phyloP scores from a whole-genome alignment of 148 eudicot genomes.

The Cornus florida region DNA sequence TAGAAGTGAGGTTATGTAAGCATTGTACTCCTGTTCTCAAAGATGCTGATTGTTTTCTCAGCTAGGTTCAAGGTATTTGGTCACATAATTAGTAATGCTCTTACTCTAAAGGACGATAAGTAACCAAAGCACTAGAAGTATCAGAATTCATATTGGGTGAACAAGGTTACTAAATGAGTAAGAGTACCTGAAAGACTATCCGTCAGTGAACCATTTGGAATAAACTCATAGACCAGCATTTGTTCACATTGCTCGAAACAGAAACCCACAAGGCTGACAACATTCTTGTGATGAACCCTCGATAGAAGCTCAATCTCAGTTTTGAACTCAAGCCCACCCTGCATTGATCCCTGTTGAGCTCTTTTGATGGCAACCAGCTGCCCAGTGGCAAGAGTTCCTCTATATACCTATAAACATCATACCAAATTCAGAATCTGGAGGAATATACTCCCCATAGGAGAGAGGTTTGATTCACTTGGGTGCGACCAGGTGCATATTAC shows the following conservation, averaged over 20 bases:
- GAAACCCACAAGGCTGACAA: neutral
- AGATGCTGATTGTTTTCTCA: neutral
- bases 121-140: neutral
- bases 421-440: neutral
- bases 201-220: neutral
- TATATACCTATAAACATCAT: neutral
- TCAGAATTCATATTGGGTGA: neutral
- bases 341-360: neutral
- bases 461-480: neutral
- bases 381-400: neutral
- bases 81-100: neutral
- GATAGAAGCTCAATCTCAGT: neutral
- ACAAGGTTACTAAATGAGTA: neutral
- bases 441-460: neutral
- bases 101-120: no score
- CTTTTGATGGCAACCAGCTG: neutral
- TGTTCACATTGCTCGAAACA: neutral
- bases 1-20: neutral
- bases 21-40: neutral
- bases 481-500: neutral
- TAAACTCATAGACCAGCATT: neutral
- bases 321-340: neutral
- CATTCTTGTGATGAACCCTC: slow-evolving; percentile 2
- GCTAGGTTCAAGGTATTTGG: neutral
- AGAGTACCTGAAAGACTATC: neutral